phyloP scores from a whole-genome alignment of 2,329 filamentous ascomycete species.

The Penicillium sp. region DNA sequence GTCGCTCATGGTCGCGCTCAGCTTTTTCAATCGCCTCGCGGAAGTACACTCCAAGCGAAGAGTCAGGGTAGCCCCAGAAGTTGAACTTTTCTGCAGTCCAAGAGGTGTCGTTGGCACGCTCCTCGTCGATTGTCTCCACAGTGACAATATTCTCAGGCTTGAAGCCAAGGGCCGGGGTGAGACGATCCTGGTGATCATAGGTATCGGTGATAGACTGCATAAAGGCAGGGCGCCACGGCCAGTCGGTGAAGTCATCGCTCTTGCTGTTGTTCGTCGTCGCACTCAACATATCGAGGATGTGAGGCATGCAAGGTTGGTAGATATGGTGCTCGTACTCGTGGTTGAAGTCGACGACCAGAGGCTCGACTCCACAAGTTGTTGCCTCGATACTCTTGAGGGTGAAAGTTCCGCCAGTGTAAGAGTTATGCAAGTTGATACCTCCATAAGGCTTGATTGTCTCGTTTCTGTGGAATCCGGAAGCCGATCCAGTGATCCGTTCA shows the following conservation, averaged over 20 bases:
- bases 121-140: slow-evolving; percentile 23
- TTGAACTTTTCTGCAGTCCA: slow-evolving; percentile 25
- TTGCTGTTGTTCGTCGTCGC: slow-evolving; percentile 18
- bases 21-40: slow-evolving; percentile 30
- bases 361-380: slow-evolving; percentile 44
- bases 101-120: slow-evolving; percentile 20
- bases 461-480: slow-evolving; percentile 21
- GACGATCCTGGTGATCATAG: slow-evolving; percentile 30
- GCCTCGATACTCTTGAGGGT: slow-evolving; percentile 48
- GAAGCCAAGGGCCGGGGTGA: slow-evolving; percentile 31
- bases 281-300: slow-evolving; percentile 28
- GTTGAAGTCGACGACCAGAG: slow-evolving; percentile 47
- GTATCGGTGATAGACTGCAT: slow-evolving; percentile 35
- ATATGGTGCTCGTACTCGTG: slow-evolving; percentile 44
- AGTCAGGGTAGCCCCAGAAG: slow-evolving; percentile 29
- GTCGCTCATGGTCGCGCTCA: slow-evolving; percentile 29
- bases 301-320: slow-evolving; percentile 49
- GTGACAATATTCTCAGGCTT: slow-evolving; percentile 22
- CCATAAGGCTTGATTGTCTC: slow-evolving; percentile 33
- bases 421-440: slow-evolving; percentile 45
- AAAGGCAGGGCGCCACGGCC: slow-evolving; percentile 32
- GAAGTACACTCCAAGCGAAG: slow-evolving; percentile 27
- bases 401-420: slow-evolving; percentile 46
- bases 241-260: slow-evolving; percentile 26
- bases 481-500: slow-evolving; percentile 26